Evolutionary conservation across 768 basidiomycete genomes (phyloP).

Genomic region (Phylloporus sp.): DNA sequence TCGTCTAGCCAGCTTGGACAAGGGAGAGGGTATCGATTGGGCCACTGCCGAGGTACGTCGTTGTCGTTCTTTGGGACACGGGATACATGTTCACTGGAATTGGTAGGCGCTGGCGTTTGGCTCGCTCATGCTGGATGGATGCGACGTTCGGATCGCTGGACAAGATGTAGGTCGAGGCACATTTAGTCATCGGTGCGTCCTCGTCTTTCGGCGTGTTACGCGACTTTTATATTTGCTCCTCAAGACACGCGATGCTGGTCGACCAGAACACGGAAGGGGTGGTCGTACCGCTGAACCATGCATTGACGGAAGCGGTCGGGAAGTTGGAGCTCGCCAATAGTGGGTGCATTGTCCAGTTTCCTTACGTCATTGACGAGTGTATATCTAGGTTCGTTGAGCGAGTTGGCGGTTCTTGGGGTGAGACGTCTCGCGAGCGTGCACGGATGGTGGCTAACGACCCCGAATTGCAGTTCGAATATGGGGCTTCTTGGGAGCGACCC

Average conservation of each 20-base stretch:
- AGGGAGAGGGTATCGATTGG: slow-evolving; percentile 76
- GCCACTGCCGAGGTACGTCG: slow-evolving; percentile 75
- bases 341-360: slow-evolving; percentile 30
- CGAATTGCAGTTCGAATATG: slow-evolving; percentile 82
- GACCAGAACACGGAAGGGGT: slow-evolving; percentile 81
- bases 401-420: slow-evolving; percentile 84
- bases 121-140: slow-evolving; percentile 75
- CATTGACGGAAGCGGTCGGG: slow-evolving; percentile 47
- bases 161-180: slow-evolving; percentile 92
- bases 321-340: slow-evolving; percentile 87
- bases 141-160: slow-evolving; percentile 83
- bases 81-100: background rate
- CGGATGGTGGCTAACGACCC: slow-evolving; percentile 1
- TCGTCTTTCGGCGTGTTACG: background rate
- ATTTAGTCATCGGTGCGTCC: slow-evolving; percentile 65
- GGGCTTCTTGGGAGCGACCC: slow-evolving; percentile 84
- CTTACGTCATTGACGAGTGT: background rate
- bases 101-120: slow-evolving; percentile 81
- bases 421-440: slow-evolving; percentile 22
- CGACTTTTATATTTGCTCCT: background rate
- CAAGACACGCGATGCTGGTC: slow-evolving; percentile 84
- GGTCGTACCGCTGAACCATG: slow-evolving; percentile 75
- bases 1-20: slow-evolving; percentile 63
- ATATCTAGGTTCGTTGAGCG: slow-evolving; percentile 71
- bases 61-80: background rate